phyloP scores from a whole-genome alignment of 2,329 filamentous ascomycete species.

The Pseudogymnoascus sp. region DNA sequence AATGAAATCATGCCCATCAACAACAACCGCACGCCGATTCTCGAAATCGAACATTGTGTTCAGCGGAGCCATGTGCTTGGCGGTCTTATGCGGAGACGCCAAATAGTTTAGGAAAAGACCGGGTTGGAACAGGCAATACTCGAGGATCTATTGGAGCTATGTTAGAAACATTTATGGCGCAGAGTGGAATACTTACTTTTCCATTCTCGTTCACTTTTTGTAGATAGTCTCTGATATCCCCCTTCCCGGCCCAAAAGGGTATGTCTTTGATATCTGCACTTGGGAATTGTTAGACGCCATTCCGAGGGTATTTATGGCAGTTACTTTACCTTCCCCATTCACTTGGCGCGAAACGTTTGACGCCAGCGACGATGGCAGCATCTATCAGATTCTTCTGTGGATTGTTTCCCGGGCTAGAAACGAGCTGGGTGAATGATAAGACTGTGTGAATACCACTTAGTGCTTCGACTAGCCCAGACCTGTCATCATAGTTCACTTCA shows the following conservation, averaged over 20 bases:
- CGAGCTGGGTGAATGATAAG: constrained; percentile 37
- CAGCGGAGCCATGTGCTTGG: constrained; percentile 30
- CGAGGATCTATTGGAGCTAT: constrained; percentile 31
- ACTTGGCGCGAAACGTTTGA: constrained; percentile 36
- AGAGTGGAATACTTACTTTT: constrained; percentile 23
- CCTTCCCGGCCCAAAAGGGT: constrained; percentile 36
- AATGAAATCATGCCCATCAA: constrained; percentile 35
- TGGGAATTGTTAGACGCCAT: constrained; percentile 15
- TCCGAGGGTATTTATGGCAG: neutral
- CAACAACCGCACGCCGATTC: constrained; percentile 34
- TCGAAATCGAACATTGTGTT: constrained; percentile 27
- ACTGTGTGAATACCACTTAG: constrained; percentile 44
- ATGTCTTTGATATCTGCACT: constrained; percentile 26
- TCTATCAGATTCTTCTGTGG: constrained; percentile 37
- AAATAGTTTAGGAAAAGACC: constrained; percentile 44
- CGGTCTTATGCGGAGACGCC: constrained; percentile 35
- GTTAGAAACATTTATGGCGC: neutral
- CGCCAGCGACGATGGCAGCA: constrained; percentile 32
- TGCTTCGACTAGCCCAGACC: constrained; percentile 27
- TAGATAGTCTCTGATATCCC: constrained; percentile 34
- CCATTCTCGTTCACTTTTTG: constrained; percentile 35
- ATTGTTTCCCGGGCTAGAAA: constrained; percentile 18
- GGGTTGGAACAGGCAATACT: constrained; percentile 44
- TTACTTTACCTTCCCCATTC: constrained; percentile 25
- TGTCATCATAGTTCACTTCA: constrained; percentile 38